These are phyloP conservation scores for Acacia crassicarpa DNA, from an alignment of 306 rosid species.

Conservation along the genomic window DNA sequence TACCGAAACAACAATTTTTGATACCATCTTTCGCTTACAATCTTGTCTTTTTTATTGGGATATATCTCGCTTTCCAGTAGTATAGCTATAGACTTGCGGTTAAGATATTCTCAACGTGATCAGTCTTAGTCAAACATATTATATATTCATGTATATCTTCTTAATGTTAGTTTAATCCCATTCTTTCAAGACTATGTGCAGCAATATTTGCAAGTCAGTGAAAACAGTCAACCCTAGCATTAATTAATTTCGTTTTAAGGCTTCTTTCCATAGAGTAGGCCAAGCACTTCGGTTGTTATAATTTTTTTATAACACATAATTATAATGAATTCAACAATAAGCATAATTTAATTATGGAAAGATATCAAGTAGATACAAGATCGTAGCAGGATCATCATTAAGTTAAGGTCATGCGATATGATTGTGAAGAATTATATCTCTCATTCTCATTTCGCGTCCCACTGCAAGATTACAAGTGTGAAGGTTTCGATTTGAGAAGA, in stretches of 20 bases:
- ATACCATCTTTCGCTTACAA: not conserved
- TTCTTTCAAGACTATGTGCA: not conserved
- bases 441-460: not conserved
- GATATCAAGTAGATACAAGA: not conserved
- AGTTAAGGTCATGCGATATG: not conserved
- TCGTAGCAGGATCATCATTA: not conserved
- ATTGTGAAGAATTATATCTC: not conserved
- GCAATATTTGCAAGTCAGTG: not conserved
- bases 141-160: conserved; percentile 1
- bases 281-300: not conserved
- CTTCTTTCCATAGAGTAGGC: not conserved
- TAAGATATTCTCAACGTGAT: not conserved
- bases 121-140: not conserved
- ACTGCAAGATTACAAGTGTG: not conserved
- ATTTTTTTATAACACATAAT: not conserved
- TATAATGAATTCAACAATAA: not conserved
- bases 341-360: not conserved
- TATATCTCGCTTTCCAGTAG: not conserved
- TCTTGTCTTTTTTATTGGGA: not conserved
- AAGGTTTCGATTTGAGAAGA: not conserved
- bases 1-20: conserved; percentile 8
- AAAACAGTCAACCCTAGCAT: not conserved
- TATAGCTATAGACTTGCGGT: not conserved
- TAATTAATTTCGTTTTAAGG: not conserved
- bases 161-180: not conserved